These are phyloP conservation scores for Arachnomyces sp. DNA, from an alignment of 2,329 filamentous ascomycete genomes.

Conservation along the genomic window DNA sequence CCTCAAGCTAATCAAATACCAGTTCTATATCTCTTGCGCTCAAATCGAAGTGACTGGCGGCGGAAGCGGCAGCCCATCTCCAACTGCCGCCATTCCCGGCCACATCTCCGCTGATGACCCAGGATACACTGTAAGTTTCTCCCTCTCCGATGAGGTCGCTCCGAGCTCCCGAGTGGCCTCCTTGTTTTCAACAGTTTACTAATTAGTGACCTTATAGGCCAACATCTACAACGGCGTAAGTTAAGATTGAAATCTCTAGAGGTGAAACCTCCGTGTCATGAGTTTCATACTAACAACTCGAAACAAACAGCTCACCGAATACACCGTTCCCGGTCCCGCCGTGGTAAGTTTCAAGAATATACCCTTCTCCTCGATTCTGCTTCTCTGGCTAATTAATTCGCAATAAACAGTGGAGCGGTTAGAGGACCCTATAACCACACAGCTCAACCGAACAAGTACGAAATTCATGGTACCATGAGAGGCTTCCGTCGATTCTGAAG, in stretches of 20 bases:
- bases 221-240: conserved; percentile 4
- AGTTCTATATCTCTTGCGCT: conserved; percentile 22
- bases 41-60: conserved; percentile 37
- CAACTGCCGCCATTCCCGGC: conserved; percentile 4
- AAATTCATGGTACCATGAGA: too few relatives aligned
- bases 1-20: neutral
- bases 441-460: too few relatives aligned
- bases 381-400: neutral
- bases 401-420: neutral
- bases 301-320: conserved; percentile 1
- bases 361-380: neutral
- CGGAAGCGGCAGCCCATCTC: conserved; percentile 22
- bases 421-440: neutral
- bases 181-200: neutral
- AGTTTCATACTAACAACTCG: neutral
- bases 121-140: conserved; percentile 4
- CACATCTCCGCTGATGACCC: conserved; percentile 1
- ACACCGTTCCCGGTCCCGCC: conserved; percentile 3
- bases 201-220: neutral
- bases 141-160: neutral
- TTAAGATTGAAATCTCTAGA: neutral
- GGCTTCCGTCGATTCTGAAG: too few relatives aligned
- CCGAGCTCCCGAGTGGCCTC: too few relatives aligned
- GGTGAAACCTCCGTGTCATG: neutral
- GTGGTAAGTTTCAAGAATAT: neutral